phyloP scores from a whole-genome alignment of 768 basidiomycete genomes.

The Tephrocybe sp. region DNA sequence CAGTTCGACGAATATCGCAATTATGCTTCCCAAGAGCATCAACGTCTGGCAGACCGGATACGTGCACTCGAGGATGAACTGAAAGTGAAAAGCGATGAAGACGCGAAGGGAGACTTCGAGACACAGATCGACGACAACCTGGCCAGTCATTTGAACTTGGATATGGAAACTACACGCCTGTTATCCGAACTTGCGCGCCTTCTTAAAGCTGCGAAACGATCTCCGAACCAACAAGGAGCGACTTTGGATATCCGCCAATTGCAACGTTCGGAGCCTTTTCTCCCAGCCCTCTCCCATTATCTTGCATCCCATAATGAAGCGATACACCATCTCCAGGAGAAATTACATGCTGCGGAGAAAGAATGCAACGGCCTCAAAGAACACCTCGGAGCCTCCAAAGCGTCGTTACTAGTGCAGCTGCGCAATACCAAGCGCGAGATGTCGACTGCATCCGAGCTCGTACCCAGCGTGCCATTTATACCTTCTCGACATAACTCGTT shows the following conservation, averaged over 20 bases:
- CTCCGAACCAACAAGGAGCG: background rate
- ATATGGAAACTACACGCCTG: conserved; percentile 1
- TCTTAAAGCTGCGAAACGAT: background rate
- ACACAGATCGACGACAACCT: background rate
- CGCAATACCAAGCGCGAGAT: background rate
- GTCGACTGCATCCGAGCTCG: too few species aligned
- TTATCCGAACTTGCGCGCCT: conserved; percentile 2
- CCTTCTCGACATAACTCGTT: too few species aligned
- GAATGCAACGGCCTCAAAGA: conserved; percentile 2
- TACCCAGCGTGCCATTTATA: too few species aligned
- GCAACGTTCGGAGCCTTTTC: conserved; percentile 1
- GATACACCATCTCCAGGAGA: conserved; percentile 1
- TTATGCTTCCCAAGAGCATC: background rate
- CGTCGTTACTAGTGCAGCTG: background rate
- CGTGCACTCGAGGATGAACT: conserved; percentile 10
- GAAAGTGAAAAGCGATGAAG: background rate
- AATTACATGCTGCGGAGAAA: background rate
- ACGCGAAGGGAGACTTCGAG: background rate
- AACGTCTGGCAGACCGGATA: conserved; percentile 6
- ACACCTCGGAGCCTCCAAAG: background rate
- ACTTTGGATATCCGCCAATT: background rate
- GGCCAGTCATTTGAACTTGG: background rate
- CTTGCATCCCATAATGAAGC: conserved; percentile 1
- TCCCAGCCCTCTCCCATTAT: conserved; percentile 11
- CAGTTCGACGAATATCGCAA: conserved; percentile 8